Evolutionary conservation across 139 green algal genomes (phyloP), one percentile per base, ranked within the genome.

Genomic region (Chlorella sp.): DNA sequence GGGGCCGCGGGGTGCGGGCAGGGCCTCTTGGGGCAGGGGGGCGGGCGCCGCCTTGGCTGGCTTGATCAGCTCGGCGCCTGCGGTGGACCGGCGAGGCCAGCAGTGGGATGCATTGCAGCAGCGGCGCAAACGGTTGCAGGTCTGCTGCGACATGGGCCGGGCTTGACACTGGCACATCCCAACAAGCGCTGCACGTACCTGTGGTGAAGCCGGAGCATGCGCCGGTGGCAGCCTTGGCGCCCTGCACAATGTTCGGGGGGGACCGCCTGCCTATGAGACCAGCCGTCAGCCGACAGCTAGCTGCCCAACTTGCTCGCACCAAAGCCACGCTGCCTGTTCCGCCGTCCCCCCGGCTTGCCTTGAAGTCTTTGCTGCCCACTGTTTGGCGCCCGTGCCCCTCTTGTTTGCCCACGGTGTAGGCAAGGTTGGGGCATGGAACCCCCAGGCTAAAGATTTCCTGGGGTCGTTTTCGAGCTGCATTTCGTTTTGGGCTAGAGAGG

Each of bases 41-140:
- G 46, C 73, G 30, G 73, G 73, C 11, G 73, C 19, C n/a, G 62
- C 73, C 46, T 80, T 80, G n/a, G n/a, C 28, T 34, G 73, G 73
- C 13, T 80, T 80, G n/a, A 80, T 41, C 4, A 46, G n/a, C n/a
- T 80, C 46, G 19, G n/a, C 73, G n/a, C 73, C 73, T 79, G 44
- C 26, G 56, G 41, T 41, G 22, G 3, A 22, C 3, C 26, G 60
- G 26, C 60, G 8, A 32, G 56, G 28, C 60, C 20, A 36, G 24
- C 28, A 26, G 34, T 68, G 60, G 24, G 20, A 30, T 11, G 56
- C 56, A 69, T 30, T 1, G 13, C 22, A 69, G 14, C 28, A 38
- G 19, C 4, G n/a, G n/a, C n/a, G n/a, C n/a, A n/a, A n/a, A n/a
- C n/a, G n/a, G n/a, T n/a, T n/a, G n/a, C n/a, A n/a, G n/a, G n/a